Evolutionary conservation across 352 stramenopile species (phyloP).

Genomic region (Phytophthora cryptogea): DNA sequence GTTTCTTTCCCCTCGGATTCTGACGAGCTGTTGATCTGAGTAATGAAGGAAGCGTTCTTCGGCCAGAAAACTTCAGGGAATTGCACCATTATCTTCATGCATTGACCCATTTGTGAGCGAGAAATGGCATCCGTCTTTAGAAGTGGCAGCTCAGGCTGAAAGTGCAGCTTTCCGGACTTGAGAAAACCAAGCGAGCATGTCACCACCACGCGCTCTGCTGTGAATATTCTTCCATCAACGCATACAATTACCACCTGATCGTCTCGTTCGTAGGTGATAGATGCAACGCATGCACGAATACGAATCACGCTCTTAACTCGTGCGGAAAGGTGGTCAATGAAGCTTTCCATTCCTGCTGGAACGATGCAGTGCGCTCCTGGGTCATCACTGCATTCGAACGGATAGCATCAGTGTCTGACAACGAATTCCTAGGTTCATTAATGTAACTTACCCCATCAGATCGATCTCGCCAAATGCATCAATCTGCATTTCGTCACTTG

Average conservation of each 20-base stretch:
- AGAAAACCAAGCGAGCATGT: constrained; percentile 58
- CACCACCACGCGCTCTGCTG: constrained; percentile 49
- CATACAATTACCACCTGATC: constrained; percentile 39
- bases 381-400: constrained; percentile 40
- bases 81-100: constrained; percentile 75
- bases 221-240: constrained; percentile 22
- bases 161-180: constrained; percentile 42
- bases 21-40: constrained; percentile 27
- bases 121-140: constrained; percentile 47
- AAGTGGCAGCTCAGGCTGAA: constrained; percentile 46
- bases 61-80: constrained; percentile 68
- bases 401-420: not conserved
- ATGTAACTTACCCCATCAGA: constrained; percentile 37
- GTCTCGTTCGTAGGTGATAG: constrained; percentile 30
- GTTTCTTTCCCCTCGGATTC: constrained; percentile 1
- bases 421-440: not conserved
- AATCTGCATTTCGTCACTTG: constrained; percentile 44
- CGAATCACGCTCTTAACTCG: constrained; percentile 33
- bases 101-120: constrained; percentile 58
- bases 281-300: constrained; percentile 18
- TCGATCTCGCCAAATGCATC: constrained; percentile 59
- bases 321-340: constrained; percentile 37
- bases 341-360: constrained; percentile 43
- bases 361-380: constrained; percentile 53
- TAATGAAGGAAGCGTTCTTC: constrained; percentile 43